phyloP scores from a whole-genome alignment of 352 stramenopile species.

The Elongisporangium undulatum region DNA sequence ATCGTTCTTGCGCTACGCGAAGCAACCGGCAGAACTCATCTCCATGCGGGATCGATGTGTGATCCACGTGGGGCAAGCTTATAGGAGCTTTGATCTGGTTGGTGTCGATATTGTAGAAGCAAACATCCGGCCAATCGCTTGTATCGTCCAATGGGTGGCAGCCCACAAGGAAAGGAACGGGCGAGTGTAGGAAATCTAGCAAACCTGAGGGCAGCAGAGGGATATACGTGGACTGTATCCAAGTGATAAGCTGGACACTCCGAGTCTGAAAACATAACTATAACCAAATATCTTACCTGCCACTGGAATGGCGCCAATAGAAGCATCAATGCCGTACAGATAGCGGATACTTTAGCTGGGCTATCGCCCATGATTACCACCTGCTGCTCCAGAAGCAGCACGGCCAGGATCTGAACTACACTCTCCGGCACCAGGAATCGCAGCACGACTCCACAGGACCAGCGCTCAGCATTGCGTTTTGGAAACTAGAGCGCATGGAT shows the following conservation, averaged over 20 bases:
- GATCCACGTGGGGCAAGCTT: conserved; percentile 34
- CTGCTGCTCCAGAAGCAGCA: conserved; percentile 78
- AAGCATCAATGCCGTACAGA: conserved; percentile 66
- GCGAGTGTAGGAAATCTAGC: conserved; percentile 81
- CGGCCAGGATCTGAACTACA: conserved; percentile 64
- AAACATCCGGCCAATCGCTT: conserved; percentile 77
- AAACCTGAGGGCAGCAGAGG: conserved; percentile 62
- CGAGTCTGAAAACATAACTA: not conserved
- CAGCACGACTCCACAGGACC: conserved; percentile 64
- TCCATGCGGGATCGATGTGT: conserved; percentile 50
- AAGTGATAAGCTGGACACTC: not conserved
- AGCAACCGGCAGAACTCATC: conserved; percentile 58
- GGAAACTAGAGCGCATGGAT: conserved; percentile 29
- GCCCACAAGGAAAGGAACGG: conserved; percentile 73
- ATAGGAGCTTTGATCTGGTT: conserved; percentile 43
- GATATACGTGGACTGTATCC: conserved; percentile 79
- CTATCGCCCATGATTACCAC: conserved; percentile 73
- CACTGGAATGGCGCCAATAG: conserved; percentile 80
- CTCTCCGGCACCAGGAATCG: conserved; percentile 50
- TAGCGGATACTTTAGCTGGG: conserved; percentile 55
- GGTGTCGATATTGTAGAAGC: conserved; percentile 78
- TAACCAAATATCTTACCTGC: conserved; percentile 34
- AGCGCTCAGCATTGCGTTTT: conserved; percentile 63
- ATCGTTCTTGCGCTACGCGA: conserved; percentile 44
- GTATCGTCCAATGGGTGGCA: conserved; percentile 58